A percentile compares a stretch with the other conserved stretches of the same genome.
These are phyloP conservation scores for Lichenothelia convexa DNA, from an alignment of 495 filamentous ascomycete species.

Conservation along the genomic window DNA sequence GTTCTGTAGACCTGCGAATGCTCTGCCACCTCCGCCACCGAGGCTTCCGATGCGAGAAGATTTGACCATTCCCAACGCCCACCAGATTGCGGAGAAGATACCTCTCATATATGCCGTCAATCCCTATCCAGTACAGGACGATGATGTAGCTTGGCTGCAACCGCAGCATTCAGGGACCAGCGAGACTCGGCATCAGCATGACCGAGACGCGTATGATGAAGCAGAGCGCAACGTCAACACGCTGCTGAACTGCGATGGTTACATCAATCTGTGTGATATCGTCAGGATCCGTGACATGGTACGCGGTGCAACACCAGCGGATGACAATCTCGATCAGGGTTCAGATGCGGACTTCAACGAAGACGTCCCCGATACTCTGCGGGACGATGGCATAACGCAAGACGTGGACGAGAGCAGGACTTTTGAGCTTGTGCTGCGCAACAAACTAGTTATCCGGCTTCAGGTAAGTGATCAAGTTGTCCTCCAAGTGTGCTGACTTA, in stretches of 20 bases:
- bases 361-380: constrained; percentile 25
- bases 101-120: constrained; percentile 47
- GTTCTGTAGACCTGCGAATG: constrained; percentile 48
- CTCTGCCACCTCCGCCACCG: constrained; percentile 48
- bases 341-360: constrained; percentile 27
- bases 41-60: constrained; percentile 24
- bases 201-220: constrained; percentile 41
- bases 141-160: constrained; percentile 39
- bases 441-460: constrained; percentile 46
- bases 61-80: constrained; percentile 33
- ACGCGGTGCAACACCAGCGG: constrained; percentile 30
- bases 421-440: constrained; percentile 45
- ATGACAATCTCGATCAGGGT: constrained; percentile 30
- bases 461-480: constrained; percentile 21
- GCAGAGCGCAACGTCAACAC: constrained; percentile 41
- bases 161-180: constrained; percentile 20
- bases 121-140: constrained; percentile 39
- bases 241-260: constrained; percentile 42
- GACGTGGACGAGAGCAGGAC: constrained; percentile 39
- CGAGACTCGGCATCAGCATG: constrained; percentile 29
- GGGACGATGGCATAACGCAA: constrained; percentile 34
- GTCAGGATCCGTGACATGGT: constrained; percentile 35
- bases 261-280: constrained; percentile 44
- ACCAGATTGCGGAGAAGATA: constrained; percentile 36
- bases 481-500: background rate